Evolutionary conservation across 148 eudicot species (phyloP), one percentile per base, ranked within the genome.

Genomic region (Amaranthus cruentus): DNA sequence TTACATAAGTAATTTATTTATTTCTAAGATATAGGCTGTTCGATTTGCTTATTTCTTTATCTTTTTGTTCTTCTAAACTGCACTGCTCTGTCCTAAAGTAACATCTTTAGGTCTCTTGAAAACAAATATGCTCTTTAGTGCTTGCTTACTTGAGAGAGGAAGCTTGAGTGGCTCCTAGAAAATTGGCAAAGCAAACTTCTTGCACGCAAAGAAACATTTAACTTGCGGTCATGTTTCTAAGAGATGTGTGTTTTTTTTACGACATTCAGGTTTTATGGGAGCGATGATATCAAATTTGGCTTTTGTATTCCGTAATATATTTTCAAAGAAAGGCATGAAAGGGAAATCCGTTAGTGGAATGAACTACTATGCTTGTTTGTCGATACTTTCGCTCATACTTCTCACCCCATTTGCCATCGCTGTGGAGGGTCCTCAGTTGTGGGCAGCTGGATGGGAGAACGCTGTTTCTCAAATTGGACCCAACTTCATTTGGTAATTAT

Each of bases 241-340:
- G 1, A 28, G 38, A 28, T 65, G 47, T 69, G 52, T 77, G 52
- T 10, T 43, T 76, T 77, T 71, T 68, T 52, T 28, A 28, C 38
- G 38, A 28, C 58, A 54, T 76, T 75, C 85, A 91, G 93, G 96
- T 78, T 91, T 91, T 67, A 81, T 85, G 91, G 97, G 90, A 15
- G 97, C 97, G 38, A 89, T 89, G 93, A 89, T 91, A 75, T 91
- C 93, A 15, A 91, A 91, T 59, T 71, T 91, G 81, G 93, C 97
- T 4, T 89, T 91, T 83, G 93, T 91, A 52, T 87, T 91, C 72
- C 84, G 93, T 62, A 91, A 91, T 54, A 91, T 91, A 81, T 89
- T 91, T 75, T 91, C 97, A 10, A 91, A 91, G 88, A 87, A 75
- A 82, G 93, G 97, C 75, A 91, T 91, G 97, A 87, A 87, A 82